Evolutionary conservation across 2,329 filamentous ascomycete species (phyloP), one percentile per base, ranked within the genome.

Genomic region (Monilinia vaccinii-corymbosi): DNA sequence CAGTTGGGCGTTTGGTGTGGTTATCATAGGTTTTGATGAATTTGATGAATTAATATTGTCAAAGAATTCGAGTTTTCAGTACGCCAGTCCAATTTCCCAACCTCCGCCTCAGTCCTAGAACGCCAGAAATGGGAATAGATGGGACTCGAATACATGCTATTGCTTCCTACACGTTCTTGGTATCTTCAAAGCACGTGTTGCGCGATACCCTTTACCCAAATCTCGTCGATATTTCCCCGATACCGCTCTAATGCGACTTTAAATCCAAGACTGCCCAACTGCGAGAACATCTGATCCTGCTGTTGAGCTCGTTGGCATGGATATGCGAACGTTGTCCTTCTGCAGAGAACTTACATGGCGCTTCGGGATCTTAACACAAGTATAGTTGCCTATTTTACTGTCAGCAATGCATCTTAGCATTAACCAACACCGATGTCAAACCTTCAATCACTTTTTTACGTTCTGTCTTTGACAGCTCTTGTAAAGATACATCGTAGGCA

Each of bases 191-290:
- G 36, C 38, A 32, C 13, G 25, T 44, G 32, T 32, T 53, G 38
- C 28, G 53, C n/a, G 6, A 18, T 36, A 14, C 31, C 53, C 23
- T 56, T 56, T 38, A 49, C 44, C 53, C 45, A 56, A 25, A 56
- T 56, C 31, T 56, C 53, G 18, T 36, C 14, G 23, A 56, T 56
- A 28, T 56, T 48, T 18, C 53, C 53, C 7, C 31, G 53, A 38
- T 47, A 56, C 8, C 31, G 21, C 42, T 46, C 53, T 28, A 46
- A 49, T 49, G 31, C 28, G 42, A 56, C 40, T 38, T 56, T 47
- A 4, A 36, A 34, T 28, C 53, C 53, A 56, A 56, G 53, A 31
- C 53, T 56, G 40, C 53, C 48, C 31, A 56, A 49, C 31, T 36
- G 53, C 42, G 16, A 49, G 42, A 34, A 38, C 7, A 36, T 56